Conservation (phyloP, 805 yeast genomes). For the Candida hispaniensis region DNA sequence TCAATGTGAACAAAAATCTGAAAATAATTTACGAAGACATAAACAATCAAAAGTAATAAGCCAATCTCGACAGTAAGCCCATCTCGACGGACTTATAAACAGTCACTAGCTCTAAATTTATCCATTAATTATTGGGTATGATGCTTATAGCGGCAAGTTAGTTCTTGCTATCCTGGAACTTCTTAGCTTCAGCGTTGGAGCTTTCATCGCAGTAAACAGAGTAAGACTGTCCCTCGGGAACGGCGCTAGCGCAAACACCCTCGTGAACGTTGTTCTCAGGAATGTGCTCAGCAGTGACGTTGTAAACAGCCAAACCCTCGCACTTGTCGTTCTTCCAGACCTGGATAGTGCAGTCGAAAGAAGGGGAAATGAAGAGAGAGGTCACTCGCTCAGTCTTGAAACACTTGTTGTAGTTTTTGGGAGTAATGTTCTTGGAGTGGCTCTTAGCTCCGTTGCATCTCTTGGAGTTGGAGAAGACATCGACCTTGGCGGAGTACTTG, state of each 20-base stretch:
- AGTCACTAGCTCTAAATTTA: no score
- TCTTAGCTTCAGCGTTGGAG: conserved; percentile 11
- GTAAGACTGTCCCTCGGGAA: conserved; percentile 11
- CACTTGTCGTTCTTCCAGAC: conserved; percentile 16
- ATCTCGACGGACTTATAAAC: no score
- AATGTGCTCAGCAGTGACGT: conserved; percentile 15
- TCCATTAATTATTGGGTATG: no score
- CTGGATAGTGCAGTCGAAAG: conserved; percentile 12
- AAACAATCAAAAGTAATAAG: no score
- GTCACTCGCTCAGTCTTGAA: conserved; percentile 2
- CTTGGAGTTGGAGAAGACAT: conserved; percentile 8
- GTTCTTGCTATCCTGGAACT: no score
- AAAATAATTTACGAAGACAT: no score
- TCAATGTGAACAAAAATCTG: no score
- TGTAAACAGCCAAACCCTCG: conserved; percentile 13
- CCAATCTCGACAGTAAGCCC: no score
- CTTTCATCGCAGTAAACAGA: conserved; percentile 6
- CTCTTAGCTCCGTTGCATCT: conserved; percentile 16
- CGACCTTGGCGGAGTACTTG: conserved; percentile 17
- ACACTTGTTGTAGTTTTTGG: conserved; percentile 15
- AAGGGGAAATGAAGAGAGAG: conserved; percentile 11
- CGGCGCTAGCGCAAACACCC: conserved; percentile 9
- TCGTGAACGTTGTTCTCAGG: no score
- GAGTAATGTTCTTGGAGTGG: conserved; percentile 16
- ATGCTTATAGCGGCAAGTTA: no score